Conservation (phyloP, 1,284 basidiomycete genomes). For the Ustilago loliicola region DNA sequence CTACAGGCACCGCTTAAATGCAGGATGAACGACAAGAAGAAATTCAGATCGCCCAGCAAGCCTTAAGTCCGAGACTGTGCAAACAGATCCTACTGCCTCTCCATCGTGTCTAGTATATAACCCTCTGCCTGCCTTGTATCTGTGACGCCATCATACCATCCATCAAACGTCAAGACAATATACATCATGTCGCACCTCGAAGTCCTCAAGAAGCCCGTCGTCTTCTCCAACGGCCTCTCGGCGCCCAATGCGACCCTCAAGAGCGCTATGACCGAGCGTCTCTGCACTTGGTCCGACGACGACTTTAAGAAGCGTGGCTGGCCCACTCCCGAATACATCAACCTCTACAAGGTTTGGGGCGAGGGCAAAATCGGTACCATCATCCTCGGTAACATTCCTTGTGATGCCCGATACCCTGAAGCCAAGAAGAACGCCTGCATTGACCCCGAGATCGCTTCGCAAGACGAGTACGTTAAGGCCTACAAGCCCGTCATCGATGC, state of each 20-base stretch:
- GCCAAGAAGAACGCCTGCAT: constrained; percentile 57
- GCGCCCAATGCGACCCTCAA: constrained; percentile 61
- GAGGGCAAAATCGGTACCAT: constrained; percentile 63
- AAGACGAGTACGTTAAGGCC: constrained; percentile 51
- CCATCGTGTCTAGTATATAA: neutral
- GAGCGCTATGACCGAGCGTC: constrained; percentile 66
- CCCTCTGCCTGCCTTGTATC: neutral
- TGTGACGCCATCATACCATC: too few relatives aligned
- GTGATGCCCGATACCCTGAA: constrained; percentile 54
- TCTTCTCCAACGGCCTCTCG: constrained; percentile 45
- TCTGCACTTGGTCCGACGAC: constrained; percentile 59
- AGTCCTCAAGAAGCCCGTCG: constrained; percentile 51
- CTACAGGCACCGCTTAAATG: neutral
- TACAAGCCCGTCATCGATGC: constrained; percentile 68
- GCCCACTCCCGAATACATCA: constrained; percentile 57
- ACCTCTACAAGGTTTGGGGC: constrained; percentile 65
- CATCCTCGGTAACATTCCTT: constrained; percentile 59
- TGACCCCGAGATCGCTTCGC: constrained; percentile 53
- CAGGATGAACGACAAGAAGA: neutral
- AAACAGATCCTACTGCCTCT: neutral
- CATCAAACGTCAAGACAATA: neutral
- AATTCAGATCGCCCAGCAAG: neutral
- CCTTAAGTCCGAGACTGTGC: constrained; percentile 20
- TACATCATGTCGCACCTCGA: constrained; percentile 48
- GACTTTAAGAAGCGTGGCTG: constrained; percentile 63